Conservation (phyloP, 257 asterid genomes). For the Striga asiatica region DNA sequence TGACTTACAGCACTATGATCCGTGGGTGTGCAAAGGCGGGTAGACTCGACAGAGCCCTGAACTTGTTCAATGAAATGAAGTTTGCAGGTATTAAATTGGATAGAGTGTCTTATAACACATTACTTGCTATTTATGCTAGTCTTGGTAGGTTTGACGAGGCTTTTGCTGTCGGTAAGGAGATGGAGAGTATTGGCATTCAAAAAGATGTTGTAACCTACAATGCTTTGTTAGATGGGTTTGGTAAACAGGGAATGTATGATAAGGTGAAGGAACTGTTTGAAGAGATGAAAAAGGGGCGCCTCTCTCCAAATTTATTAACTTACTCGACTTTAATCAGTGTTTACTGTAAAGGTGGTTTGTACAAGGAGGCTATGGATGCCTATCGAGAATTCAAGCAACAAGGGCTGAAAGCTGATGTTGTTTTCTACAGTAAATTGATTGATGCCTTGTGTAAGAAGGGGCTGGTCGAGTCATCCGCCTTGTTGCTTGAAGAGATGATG, state of each 20-base stretch:
- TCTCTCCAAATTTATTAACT: slow-evolving; percentile 71
- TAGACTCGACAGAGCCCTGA: slow-evolving; percentile 55
- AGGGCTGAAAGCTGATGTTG: slow-evolving; percentile 89
- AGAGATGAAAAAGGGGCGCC: slow-evolving; percentile 57
- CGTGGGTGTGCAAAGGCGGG: slow-evolving; percentile 91
- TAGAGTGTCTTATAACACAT: slow-evolving; percentile 78
- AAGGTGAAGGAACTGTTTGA: slow-evolving; percentile 65
- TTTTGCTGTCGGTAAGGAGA: slow-evolving; percentile 62
- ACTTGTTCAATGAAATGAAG: slow-evolving; percentile 82
- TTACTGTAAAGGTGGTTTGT: slow-evolving; percentile 69
- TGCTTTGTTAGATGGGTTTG: slow-evolving; percentile 82
- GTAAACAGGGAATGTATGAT: slow-evolving; percentile 71
- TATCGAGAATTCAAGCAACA: slow-evolving; percentile 62
- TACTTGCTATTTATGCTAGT: slow-evolving; percentile 73
- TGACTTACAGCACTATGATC: slow-evolving; percentile 79
- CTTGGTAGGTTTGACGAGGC: slow-evolving; percentile 89
- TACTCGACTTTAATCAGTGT: slow-evolving; percentile 78
- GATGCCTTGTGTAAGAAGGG: slow-evolving; percentile 93
- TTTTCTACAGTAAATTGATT: slow-evolving; percentile 80
- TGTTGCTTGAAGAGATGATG: slow-evolving; percentile 87
- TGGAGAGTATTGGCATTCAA: slow-evolving; percentile 81
- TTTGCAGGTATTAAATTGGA: slow-evolving; percentile 64
- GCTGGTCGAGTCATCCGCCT: slow-evolving; percentile 59
- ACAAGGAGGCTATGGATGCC: slow-evolving; percentile 52
- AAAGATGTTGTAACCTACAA: slow-evolving; percentile 92